Evolutionary conservation across 2,329 filamentous ascomycete species (phyloP), one percentile per base, ranked within the genome.

Genomic region (Cytospora mali): DNA sequence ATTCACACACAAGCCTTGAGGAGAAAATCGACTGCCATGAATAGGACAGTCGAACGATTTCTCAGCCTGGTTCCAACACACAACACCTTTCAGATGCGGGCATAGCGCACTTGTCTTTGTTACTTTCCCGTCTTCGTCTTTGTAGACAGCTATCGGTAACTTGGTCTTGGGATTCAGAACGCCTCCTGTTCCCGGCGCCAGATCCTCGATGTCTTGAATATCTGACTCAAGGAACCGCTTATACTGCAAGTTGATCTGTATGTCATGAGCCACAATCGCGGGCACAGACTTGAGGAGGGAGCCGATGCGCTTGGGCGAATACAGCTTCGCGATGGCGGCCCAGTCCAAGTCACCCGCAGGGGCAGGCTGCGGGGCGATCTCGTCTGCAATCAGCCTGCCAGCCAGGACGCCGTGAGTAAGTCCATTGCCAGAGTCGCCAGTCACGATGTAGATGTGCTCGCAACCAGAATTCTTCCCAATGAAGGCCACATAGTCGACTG

Each of bases 401-500:
- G 81, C 83, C 7, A 86, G 67, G 0, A 84, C 80, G 16, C 81
- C 83, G 57, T 86, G 81, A 0, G 84, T 86, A 11, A 86, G 72
- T 0, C 83, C 83, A 64, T 86, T 83, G 1, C 84, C 84, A 2
- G 79, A 84, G 67, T 86, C 84, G 0, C 84, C 83, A 0, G 83
- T 86, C 7, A 83, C 74, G 48, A 86, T 76, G 64, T 80, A 87
- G 3, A 80, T 78, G 68, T 80, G 78, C 42, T 81, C 76, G 14
- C 71, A 75, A 14, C 81, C 82, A 58, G 81, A 80, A 67, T 85
- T 84, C 66, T 77, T 78, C 29, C 84, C 84, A 55, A 85, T 84
- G 64, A 81, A 85, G 0, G 77, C 82, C 75, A 86, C 76, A 68
- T 77, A 79, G 66, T 86, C 83, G 13, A 80, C 76, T 0, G 83